Percentiles rank a stretch among this genome's conserved stretches.
These are phyloP conservation scores for Staphylotrichum tortipilum DNA, from an alignment of 495 filamentous ascomycete genomes.

Conservation along the genomic window DNA sequence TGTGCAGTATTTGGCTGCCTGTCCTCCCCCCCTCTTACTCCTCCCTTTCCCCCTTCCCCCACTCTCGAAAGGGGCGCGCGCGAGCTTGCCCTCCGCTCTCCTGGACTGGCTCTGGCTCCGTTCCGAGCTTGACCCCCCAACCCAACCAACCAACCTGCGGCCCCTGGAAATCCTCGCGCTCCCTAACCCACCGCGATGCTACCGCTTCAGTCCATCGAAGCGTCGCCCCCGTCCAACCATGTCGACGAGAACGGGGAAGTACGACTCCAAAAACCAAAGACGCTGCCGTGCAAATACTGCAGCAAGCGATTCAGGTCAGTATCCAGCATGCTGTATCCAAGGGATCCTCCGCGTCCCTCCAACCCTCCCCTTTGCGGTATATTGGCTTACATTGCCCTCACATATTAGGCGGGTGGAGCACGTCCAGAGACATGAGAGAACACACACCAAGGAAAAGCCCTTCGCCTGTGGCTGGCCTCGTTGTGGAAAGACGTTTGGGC, in stretches of 20 bases:
- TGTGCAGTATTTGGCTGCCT: conserved; percentile 13
- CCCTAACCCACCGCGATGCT: no score
- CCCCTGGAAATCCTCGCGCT: no score
- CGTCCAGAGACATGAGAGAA: conserved; percentile 52
- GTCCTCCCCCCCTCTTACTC: not conserved
- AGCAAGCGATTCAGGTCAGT: conserved; percentile 48
- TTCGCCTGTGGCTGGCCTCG: conserved; percentile 45
- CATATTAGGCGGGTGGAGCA: conserved; percentile 51
- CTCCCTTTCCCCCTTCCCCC: conserved; percentile 17
- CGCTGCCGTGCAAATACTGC: conserved; percentile 47
- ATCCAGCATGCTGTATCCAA: no score
- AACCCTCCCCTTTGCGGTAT: conserved; percentile 20
- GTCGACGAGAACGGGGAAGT: conserved; percentile 40
- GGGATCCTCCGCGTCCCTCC: conserved; percentile 11
- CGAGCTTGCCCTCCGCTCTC: conserved; percentile 15
- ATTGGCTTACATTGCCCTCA: conserved; percentile 36
- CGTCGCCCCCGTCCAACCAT: conserved; percentile 29
- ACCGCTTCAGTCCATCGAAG: conserved; percentile 43
- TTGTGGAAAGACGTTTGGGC: conserved; percentile 50
- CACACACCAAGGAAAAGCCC: conserved; percentile 54
- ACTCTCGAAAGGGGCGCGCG: conserved; percentile 7
- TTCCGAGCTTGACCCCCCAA: conserved; percentile 40
- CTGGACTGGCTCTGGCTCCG: conserved; percentile 22
- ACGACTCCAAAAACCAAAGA: conserved; percentile 46
- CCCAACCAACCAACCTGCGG: no score